Evolutionary conservation across 2,329 filamentous ascomycete species (phyloP), one percentile per base, ranked within the genome.

Genomic region (Fusarium lyarnte): DNA sequence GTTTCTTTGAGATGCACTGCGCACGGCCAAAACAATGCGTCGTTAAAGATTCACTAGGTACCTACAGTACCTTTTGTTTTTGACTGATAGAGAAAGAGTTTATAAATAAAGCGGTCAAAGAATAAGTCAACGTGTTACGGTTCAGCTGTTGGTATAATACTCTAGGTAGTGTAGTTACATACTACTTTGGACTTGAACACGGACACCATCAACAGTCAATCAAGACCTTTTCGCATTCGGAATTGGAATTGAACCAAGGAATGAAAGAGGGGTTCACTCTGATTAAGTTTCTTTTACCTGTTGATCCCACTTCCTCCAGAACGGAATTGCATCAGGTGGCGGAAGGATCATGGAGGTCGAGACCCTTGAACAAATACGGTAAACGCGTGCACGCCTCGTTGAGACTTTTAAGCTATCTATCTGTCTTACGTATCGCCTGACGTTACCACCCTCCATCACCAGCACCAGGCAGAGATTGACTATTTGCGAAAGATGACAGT

Each of bases 271-370:
- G 53, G 23, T 23, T 41, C 41, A 31, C 23, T 36, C 33, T 45
- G 31, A 29, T 53, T 54, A 68, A 54, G 36, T 33, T 60, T 52
- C 63, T n/a, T 33, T 38, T 29, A 41, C 61, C 39, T 66, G 51
- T 35, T 35, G 38, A 65, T 66, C 61, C 51, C 35, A 35, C 29
- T 31, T 27, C 29, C 36, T 36, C 49, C 42, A 58, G 52, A 58
- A 36, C 47, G 51, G 62, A 47, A 76, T 76, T 75, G 59, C 72
- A 76, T 76, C 71, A 76, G 61, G 73, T 76, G 74, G 74, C 69
- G 74, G 63, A 60, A 69, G 70, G 57, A 54, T 64, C 42, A 64
- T 58, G 23, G 29, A 41, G 57, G 65, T 65, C 57, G 52, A 70
- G 70, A 60, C 64, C 54, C 59, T 54, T 41, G 47, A 36, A 64